Percentiles rank a stretch among this genome's conserved stretches.
Evolutionary conservation across 1,139 yeast species (phyloP).

Genomic region (Magnusiomyces paraingens): DNA sequence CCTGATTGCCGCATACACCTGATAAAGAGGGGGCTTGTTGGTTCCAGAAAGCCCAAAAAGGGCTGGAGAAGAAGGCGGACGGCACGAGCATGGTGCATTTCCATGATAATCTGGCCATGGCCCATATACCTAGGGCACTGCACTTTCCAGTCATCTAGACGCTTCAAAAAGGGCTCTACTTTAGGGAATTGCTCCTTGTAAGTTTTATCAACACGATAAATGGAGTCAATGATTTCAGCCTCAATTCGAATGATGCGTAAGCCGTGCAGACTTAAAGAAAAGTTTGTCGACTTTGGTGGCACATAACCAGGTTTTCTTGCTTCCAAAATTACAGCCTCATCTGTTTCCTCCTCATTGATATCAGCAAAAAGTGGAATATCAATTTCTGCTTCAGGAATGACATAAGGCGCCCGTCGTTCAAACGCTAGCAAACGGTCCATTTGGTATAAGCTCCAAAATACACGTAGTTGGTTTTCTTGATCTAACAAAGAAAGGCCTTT

Average conservation of each 20-base stretch:
- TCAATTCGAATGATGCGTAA: not conserved
- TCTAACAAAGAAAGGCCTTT: not conserved
- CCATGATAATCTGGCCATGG: not conserved
- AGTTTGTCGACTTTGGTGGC: not conserved
- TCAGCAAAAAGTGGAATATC: constrained; percentile 3
- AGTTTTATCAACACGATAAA: constrained; percentile 1
- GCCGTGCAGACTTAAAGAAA: constrained; percentile 3
- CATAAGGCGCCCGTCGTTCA: not conserved
- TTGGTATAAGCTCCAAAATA: constrained; percentile 5
- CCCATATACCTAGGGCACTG: not conserved
- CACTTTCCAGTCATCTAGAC: constrained; percentile 4
- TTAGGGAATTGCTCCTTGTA: not conserved
- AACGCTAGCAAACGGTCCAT: not conserved
- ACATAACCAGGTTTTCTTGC: not conserved
- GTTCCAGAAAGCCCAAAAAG: constrained; percentile 94
- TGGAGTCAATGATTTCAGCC: not conserved
- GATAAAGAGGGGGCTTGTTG: constrained; percentile 72
- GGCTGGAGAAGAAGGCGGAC: constrained; percentile 6
- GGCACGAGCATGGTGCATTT: constrained; percentile 1
- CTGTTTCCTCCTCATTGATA: not conserved
- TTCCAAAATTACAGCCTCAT: not conserved
- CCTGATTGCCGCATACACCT: constrained; percentile 4
- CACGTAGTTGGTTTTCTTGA: not conserved
- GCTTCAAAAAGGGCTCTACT: constrained; percentile 1
- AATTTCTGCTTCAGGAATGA: not conserved